phyloP scores from a whole-genome alignment of 805 yeast species.

The Starmerella etchellsii region DNA sequence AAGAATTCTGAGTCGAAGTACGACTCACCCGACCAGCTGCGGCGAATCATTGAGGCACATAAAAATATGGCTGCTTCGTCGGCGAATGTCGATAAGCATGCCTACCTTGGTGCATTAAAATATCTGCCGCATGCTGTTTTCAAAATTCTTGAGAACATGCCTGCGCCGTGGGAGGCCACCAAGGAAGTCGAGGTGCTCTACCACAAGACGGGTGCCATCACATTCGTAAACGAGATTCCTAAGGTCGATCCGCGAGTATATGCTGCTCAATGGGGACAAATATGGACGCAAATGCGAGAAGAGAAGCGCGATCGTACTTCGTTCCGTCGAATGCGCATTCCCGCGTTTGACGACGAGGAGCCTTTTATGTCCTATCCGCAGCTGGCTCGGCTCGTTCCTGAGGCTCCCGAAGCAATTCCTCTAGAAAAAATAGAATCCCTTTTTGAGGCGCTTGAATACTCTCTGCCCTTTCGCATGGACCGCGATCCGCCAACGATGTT shows the following conservation, averaged over 20 bases:
- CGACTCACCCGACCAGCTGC: constrained; percentile 2
- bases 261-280: constrained; percentile 88
- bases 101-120: constrained; percentile 81
- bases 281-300: constrained; percentile 86
- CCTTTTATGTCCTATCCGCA: constrained; percentile 81
- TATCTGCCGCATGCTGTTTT: constrained; percentile 92
- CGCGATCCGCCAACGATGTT: constrained; percentile 7
- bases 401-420: constrained; percentile 48
- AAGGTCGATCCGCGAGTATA: constrained; percentile 66
- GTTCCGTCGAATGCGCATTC: constrained; percentile 84
- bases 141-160: constrained; percentile 87
- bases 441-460: constrained; percentile 1
- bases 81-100: constrained; percentile 52
- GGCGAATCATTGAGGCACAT: constrained; percentile 6
- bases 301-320: constrained; percentile 85
- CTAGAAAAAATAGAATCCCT: neutral
- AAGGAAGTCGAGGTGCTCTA: constrained; percentile 81
- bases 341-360: constrained; percentile 96
- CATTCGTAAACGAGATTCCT: constrained; percentile 87
- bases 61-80: constrained; percentile 2
- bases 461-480: constrained; percentile 2
- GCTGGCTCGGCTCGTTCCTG: constrained; percentile 50
- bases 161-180: constrained; percentile 92
- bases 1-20: neutral
- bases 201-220: constrained; percentile 85